phyloP scores from a whole-genome alignment of 495 filamentous ascomycete genomes.

The Penicillium diatomitis region DNA sequence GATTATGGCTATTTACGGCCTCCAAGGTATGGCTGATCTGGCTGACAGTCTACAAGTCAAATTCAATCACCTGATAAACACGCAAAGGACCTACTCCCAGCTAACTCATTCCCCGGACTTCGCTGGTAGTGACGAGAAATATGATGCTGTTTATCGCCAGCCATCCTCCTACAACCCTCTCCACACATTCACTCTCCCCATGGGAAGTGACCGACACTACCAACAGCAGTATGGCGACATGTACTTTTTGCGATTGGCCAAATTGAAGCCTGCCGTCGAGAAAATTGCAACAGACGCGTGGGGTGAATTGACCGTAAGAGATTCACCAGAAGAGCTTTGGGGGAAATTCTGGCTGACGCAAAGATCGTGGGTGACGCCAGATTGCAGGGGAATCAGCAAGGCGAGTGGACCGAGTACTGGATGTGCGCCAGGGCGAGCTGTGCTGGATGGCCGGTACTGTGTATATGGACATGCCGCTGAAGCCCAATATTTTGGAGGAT shows the following conservation, averaged over 20 bases:
- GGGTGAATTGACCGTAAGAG: slow-evolving; percentile 55
- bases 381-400: slow-evolving; percentile 69
- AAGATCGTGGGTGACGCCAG: slow-evolving; percentile 17
- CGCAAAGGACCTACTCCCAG: neutral
- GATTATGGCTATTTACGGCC: slow-evolving; percentile 28
- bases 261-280: slow-evolving; percentile 79
- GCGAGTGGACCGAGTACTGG: slow-evolving; percentile 76
- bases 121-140: slow-evolving; percentile 29
- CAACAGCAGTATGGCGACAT: slow-evolving; percentile 94
- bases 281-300: slow-evolving; percentile 63
- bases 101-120: slow-evolving; percentile 12
- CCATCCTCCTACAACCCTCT: slow-evolving; percentile 67
- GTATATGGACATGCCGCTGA: slow-evolving; percentile 94
- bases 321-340: neutral
- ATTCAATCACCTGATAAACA: too few species aligned
- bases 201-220: slow-evolving; percentile 64
- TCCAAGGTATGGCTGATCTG: slow-evolving; percentile 21
- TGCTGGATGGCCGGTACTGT: slow-evolving; percentile 94
- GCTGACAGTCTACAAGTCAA: too few species aligned
- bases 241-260: slow-evolving; percentile 87
- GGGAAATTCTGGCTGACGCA: neutral
- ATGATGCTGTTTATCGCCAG: slow-evolving; percentile 33
- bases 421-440: slow-evolving; percentile 89
- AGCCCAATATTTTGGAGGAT: slow-evolving; percentile 95
- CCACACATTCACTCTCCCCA: slow-evolving; percentile 60